Evolutionary conservation across 306 rosid species (phyloP).

Genomic region (Rubus parviflorus): DNA sequence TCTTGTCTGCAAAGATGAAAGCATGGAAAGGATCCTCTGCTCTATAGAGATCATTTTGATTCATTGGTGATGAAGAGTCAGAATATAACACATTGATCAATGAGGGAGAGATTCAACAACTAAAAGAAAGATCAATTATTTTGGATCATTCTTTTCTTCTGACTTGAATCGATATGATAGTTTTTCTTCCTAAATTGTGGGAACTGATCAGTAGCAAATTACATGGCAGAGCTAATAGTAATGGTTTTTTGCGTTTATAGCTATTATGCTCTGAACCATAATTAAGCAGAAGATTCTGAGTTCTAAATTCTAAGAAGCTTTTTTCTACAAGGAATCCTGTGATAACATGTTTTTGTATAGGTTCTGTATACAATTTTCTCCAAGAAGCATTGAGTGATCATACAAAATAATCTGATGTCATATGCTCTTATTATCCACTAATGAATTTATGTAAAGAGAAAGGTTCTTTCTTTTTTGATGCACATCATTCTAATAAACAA

Average conservation of each 20-base stretch:
- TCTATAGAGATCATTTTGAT: background rate
- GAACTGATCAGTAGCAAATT: background rate
- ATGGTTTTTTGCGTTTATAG: background rate
- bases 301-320: slow-evolving; percentile 19
- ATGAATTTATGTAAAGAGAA: slow-evolving; percentile 4
- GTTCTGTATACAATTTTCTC: slow-evolving; percentile 8
- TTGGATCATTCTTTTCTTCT: background rate
- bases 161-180: background rate
- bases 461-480: slow-evolving; percentile 3
- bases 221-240: background rate
- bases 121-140: background rate
- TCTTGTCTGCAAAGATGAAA: background rate
- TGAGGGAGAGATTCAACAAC: background rate
- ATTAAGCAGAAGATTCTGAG: background rate
- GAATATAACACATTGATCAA: background rate
- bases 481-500: slow-evolving; percentile 6
- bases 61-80: background rate
- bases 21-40: background rate
- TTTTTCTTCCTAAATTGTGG: background rate
- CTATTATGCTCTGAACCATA: background rate
- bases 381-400: background rate
- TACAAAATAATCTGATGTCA: slow-evolving; percentile 2
- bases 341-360: slow-evolving; percentile 5
- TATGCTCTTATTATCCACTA: slow-evolving; percentile 7
- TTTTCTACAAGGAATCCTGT: slow-evolving; percentile 7